Conservation (phyloP, 2,329 filamentous ascomycete genomes). For the Exophiala phaeomuriformis region DNA sequence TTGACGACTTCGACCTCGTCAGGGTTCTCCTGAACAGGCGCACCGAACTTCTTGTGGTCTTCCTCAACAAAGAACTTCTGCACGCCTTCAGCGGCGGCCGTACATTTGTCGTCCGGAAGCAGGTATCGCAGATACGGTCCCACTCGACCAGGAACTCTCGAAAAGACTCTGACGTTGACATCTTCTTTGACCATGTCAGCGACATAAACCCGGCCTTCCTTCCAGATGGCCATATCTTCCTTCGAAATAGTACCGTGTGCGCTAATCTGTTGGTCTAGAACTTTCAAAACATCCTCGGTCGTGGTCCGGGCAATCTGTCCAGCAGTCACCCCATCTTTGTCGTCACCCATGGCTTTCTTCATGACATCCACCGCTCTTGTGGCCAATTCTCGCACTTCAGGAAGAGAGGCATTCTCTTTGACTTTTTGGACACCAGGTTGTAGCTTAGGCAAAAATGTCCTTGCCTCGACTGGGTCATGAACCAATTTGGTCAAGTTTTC, state of each 20-base stretch:
- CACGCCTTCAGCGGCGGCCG: constrained; percentile 64
- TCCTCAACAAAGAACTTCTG: constrained; percentile 72
- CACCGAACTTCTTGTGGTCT: constrained; percentile 79
- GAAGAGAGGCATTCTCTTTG: constrained; percentile 77
- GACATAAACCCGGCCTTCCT: constrained; percentile 64
- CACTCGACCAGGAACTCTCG: constrained; percentile 62
- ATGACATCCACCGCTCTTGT: constrained; percentile 77
- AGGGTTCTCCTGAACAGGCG: constrained; percentile 77
- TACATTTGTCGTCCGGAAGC: constrained; percentile 54
- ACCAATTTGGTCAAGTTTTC: constrained; percentile 98
- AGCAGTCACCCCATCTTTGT: constrained; percentile 53
- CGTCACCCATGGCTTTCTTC: constrained; percentile 79
- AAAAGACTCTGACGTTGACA: constrained; percentile 71
- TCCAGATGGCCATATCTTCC: constrained; percentile 57
- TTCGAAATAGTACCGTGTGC: constrained; percentile 57
- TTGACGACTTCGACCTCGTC: constrained; percentile 96
- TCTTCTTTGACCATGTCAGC: constrained; percentile 80
- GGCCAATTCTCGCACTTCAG: constrained; percentile 88
- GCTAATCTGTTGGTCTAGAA: constrained; percentile 70
- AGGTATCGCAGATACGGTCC: constrained; percentile 69
- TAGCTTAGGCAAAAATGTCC: constrained; percentile 89
- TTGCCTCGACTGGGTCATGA: constrained; percentile 87
- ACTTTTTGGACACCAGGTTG: constrained; percentile 89
- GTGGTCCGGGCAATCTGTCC: constrained; percentile 57
- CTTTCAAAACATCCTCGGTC: constrained; percentile 63